A percentile compares a stretch with the other conserved stretches of the same genome.
Evolutionary conservation across 257 asterid genomes (phyloP).

Genomic region (Ajuga chamaepitys): DNA sequence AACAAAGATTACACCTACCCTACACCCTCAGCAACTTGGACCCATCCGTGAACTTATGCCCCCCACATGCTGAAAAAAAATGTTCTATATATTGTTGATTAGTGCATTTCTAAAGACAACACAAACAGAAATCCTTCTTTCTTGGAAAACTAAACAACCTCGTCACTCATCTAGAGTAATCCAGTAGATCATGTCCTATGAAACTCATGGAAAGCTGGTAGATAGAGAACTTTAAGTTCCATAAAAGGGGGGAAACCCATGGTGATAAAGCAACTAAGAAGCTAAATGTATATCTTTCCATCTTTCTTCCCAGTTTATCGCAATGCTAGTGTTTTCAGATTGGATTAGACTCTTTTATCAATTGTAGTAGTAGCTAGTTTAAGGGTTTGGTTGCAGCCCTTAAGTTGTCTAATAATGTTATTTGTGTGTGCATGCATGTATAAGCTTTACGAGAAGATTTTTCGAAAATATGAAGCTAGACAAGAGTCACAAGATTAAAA

Average conservation of each 20-base stretch:
- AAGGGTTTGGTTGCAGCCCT: too few species aligned
- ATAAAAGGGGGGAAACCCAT: too few species aligned
- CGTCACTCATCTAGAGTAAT: not conserved
- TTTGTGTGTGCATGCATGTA: not conserved
- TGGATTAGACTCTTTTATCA: too few species aligned
- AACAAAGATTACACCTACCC: not conserved
- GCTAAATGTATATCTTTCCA: too few species aligned
- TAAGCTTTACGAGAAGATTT: not conserved
- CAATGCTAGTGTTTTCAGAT: too few species aligned
- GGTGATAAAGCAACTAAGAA: too few species aligned
- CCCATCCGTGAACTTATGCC: not conserved
- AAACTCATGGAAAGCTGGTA: not conserved
- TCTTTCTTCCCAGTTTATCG: too few species aligned
- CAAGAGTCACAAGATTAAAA: constrained; percentile 3
- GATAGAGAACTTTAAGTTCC: too few species aligned
- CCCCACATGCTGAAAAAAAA: too few species aligned
- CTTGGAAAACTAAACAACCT: not conserved
- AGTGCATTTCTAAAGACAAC: not conserved
- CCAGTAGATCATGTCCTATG: not conserved
- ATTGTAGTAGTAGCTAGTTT: too few species aligned
- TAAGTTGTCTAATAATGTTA: not conserved
- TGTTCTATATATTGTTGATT: not conserved
- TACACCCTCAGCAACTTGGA: not conserved
- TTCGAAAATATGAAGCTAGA: too few species aligned
- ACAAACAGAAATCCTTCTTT: not conserved